phyloP scores from a whole-genome alignment of 2,329 filamentous ascomycete species.

The Tolypocladium guangdongense region DNA sequence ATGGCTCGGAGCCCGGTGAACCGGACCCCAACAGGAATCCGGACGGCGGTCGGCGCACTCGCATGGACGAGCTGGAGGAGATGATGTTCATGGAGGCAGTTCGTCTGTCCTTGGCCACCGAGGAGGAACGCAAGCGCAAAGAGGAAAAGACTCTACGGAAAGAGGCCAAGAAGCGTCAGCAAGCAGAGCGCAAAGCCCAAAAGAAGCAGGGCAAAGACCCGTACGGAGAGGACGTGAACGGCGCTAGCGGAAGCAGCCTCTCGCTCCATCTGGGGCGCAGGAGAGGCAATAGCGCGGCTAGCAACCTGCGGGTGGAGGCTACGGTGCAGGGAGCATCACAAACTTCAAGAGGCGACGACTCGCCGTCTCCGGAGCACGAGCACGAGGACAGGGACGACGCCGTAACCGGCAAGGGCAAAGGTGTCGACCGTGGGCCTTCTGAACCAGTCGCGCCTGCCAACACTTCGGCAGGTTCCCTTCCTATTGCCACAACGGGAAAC shows the following conservation, averaged over 20 bases:
- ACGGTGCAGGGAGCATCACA: conserved; percentile 34
- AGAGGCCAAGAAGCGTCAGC: conserved; percentile 74
- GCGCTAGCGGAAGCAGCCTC: conserved; percentile 51
- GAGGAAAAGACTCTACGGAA: conserved; percentile 48
- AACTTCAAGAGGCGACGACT: conserved; percentile 12
- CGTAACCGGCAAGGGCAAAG: conserved; percentile 53
- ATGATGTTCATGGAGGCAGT: conserved; percentile 99
- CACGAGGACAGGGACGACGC: conserved; percentile 18
- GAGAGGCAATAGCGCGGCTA: conserved; percentile 48
- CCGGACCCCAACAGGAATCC: conserved; percentile 8
- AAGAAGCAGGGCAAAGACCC: conserved; percentile 44
- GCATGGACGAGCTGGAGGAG: conserved; percentile 84
- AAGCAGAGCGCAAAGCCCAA: conserved; percentile 68
- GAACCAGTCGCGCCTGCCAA: conserved; percentile 14
- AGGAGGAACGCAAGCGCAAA: conserved; percentile 84
- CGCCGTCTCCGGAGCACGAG: conserved; percentile 10
- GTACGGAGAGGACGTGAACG: conserved; percentile 23
- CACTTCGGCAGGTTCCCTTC: conserved; percentile 27
- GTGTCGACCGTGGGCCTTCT: conserved; percentile 42
- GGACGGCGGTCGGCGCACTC: conserved; percentile 25
- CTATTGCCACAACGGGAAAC: conserved; percentile 34
- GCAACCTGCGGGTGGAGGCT: conserved; percentile 47
- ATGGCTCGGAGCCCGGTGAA: conserved; percentile 13
- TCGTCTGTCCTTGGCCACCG: conserved; percentile 75
- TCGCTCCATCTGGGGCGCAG: conserved; percentile 49